Evolutionary conservation across 176 grass and related monocot genomes (phyloP).

Genomic region (Lolium multiflorum): DNA sequence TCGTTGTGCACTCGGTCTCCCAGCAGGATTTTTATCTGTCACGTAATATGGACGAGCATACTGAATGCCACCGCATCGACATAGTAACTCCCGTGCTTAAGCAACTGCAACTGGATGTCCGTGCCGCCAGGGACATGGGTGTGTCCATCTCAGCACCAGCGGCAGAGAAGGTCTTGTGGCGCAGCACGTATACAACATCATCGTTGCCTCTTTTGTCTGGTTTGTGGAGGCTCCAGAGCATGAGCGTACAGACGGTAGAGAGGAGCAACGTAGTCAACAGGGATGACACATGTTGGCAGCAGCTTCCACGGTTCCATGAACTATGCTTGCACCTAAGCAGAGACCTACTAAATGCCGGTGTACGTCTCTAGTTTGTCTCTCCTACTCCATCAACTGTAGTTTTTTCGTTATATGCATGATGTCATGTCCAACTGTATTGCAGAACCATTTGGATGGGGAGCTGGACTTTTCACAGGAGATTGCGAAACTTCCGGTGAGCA

Average conservation of each 20-base stretch:
- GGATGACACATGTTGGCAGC: neutral
- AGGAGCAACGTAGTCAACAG: neutral
- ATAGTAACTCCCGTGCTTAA: neutral
- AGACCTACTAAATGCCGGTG: neutral
- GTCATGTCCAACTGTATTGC: neutral
- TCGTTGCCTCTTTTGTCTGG: neutral
- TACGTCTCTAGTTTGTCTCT: neutral
- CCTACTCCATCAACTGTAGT: neutral
- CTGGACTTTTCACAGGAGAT: neutral
- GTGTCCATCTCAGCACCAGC: neutral
- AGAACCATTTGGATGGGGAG: neutral
- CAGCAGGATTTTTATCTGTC: neutral
- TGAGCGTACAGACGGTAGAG: neutral
- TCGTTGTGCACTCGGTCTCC: neutral
- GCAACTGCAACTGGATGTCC: neutral
- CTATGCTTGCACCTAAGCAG: neutral
- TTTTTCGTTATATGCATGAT: neutral
- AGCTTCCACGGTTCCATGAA: neutral
- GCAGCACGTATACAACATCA: neutral
- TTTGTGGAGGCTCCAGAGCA: neutral
- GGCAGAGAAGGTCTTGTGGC: neutral
- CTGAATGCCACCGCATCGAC: neutral
- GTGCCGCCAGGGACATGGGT: neutral
- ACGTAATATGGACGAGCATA: neutral
- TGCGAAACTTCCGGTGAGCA: neutral